Evolutionary conservation across 805 yeast genomes (phyloP).

Genomic region (Babjeviella inositovora): DNA sequence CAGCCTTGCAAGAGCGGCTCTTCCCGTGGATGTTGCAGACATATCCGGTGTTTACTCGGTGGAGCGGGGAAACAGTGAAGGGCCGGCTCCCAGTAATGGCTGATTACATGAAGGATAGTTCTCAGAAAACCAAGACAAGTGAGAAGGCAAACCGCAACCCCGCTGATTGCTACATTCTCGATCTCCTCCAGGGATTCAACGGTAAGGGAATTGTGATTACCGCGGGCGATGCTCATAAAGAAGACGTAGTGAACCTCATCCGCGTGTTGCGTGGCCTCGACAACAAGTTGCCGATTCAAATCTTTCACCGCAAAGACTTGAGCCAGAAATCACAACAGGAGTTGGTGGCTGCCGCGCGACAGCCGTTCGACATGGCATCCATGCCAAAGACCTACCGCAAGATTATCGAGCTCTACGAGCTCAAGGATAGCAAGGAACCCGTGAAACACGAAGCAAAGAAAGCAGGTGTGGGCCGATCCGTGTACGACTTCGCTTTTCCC

Average conservation of each 20-base stretch:
- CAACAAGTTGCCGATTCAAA: conserved; percentile 8
- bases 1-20: conserved; percentile 4
- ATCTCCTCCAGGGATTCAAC: conserved; percentile 4
- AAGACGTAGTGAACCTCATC: conserved; percentile 5
- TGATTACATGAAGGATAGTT: conserved; percentile 1
- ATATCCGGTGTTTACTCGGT: conserved; percentile 1
- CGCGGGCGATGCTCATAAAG: conserved; percentile 3
- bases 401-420: too few species aligned
- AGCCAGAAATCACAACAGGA: conserved; percentile 9
- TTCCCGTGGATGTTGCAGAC: conserved; percentile 2
- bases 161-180: conserved; percentile 2
- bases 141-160: conserved; percentile 7
- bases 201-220: conserved; percentile 8
- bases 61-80: conserved; percentile 1
- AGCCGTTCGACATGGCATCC: conserved; percentile 2
- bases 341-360: conserved; percentile 8
- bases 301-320: conserved; percentile 8
- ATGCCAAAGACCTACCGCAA: conserved; percentile 1
- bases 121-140: conserved; percentile 3
- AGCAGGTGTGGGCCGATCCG: too few species aligned
- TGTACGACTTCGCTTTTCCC: conserved; percentile 1
- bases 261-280: conserved; percentile 5
- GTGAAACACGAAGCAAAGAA: conserved; percentile 1
- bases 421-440: not conserved
- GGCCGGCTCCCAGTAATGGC: conserved; percentile 1